Conservation (phyloP, 2,329 filamentous ascomycete species). For the Microdochium paspali region DNA sequence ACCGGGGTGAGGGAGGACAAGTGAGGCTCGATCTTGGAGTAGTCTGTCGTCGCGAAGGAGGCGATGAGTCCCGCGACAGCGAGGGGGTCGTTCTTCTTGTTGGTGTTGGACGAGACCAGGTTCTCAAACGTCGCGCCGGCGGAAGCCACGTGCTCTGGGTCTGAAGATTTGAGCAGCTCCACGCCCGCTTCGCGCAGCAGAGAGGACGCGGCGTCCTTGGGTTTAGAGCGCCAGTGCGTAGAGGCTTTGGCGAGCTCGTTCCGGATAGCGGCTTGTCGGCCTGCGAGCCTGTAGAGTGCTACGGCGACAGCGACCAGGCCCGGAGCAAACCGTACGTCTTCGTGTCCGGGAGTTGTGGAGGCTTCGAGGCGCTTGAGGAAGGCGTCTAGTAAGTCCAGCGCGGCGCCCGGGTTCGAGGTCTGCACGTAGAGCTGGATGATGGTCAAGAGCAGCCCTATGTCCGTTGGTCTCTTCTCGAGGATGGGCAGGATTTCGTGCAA, state of each 20-base stretch:
- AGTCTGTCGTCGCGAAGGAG: constrained; percentile 57
- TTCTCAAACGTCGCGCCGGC: constrained; percentile 73
- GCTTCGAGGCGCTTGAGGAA: constrained; percentile 66
- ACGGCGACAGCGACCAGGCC: constrained; percentile 75
- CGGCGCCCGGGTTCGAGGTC: constrained; percentile 61
- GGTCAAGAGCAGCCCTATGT: constrained; percentile 72
- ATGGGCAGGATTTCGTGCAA: constrained; percentile 61
- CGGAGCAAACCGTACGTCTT: constrained; percentile 70
- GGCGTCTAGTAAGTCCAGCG: constrained; percentile 64
- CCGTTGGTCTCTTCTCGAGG: constrained; percentile 64
- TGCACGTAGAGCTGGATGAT: constrained; percentile 74
- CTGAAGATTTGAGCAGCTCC: constrained; percentile 68
- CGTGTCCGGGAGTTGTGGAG: constrained; percentile 42
- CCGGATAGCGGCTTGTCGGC: constrained; percentile 63
- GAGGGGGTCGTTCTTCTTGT: constrained; percentile 57
- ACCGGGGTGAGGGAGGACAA: constrained; percentile 51
- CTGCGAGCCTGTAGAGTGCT: constrained; percentile 67
- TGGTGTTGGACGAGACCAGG: constrained; percentile 40
- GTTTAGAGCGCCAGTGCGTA: constrained; percentile 65
- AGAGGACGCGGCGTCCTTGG: constrained; percentile 34
- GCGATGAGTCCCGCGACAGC: constrained; percentile 81
- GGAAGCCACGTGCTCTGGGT: constrained; percentile 54
- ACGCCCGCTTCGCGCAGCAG: constrained; percentile 76
- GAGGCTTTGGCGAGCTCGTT: constrained; percentile 71
- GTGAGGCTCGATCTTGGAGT: constrained; percentile 43